Percentiles rank a stretch among this genome's conserved stretches.
Evolutionary conservation across 164 flowering plant genomes (phyloP).

Genomic region (Aristolochia californica): DNA sequence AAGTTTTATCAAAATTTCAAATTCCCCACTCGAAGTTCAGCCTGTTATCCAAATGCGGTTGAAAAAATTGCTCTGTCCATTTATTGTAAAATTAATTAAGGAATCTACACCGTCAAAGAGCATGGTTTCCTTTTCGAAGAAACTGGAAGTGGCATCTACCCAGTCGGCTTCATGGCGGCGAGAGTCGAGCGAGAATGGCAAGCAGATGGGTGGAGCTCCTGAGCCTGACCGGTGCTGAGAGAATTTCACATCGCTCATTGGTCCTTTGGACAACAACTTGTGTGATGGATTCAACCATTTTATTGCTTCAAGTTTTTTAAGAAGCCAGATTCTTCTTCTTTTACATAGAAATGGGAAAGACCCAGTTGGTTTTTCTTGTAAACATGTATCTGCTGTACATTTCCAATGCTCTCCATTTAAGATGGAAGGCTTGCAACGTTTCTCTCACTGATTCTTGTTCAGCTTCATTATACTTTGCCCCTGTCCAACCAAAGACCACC

Average conservation of each 20-base stretch:
- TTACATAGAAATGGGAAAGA: constrained; percentile 3
- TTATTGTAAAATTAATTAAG: neutral
- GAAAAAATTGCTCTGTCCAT: neutral
- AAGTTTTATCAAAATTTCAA: neutral
- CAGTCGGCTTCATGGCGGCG: constrained; percentile 22
- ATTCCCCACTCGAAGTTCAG: neutral
- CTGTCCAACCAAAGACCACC: constrained; percentile 8
- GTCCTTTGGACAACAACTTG: no score
- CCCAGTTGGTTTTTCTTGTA: constrained; percentile 1
- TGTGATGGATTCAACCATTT: no score
- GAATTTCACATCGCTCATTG: no score
- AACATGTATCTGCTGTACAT: constrained; percentile 1
- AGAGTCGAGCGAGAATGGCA: neutral
- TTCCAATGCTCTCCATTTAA: constrained; percentile 4
- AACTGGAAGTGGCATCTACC: constrained; percentile 52
- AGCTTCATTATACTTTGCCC: constrained; percentile 20
- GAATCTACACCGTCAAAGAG: constrained; percentile 59
- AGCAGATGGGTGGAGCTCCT: neutral
- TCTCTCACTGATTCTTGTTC: constrained; percentile 15
- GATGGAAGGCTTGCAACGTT: constrained; percentile 12
- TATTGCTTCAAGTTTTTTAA: no score
- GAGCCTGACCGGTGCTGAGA: no score
- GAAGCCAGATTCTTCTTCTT: neutral
- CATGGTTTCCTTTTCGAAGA: constrained; percentile 73
- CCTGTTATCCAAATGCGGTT: no score